These are phyloP conservation scores for Tothia fuscella DNA, from an alignment of 2,329 filamentous ascomycete species.

Conservation along the genomic window DNA sequence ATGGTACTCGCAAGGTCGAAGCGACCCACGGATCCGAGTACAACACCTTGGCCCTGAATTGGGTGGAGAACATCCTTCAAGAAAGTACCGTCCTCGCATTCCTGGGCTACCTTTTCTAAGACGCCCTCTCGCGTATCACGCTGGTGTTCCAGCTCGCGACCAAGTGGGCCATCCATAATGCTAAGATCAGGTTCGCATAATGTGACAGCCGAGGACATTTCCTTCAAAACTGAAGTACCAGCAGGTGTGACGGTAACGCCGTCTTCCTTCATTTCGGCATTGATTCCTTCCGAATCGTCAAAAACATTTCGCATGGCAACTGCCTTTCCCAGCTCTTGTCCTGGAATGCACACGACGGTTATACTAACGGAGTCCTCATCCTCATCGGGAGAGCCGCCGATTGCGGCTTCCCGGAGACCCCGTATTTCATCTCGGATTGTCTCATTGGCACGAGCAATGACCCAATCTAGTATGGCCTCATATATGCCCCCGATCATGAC, in stretches of 20 bases:
- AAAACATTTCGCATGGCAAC: slow-evolving; percentile 84
- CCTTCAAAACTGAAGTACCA: slow-evolving; percentile 71
- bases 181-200: slow-evolving; percentile 70
- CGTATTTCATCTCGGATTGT: slow-evolving; percentile 68
- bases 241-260: slow-evolving; percentile 64
- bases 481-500: slow-evolving; percentile 79
- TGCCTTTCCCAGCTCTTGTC: slow-evolving; percentile 70
- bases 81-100: slow-evolving; percentile 70
- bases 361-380: slow-evolving; percentile 78
- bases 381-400: slow-evolving; percentile 28
- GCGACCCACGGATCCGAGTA: slow-evolving; percentile 63
- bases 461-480: slow-evolving; percentile 89
- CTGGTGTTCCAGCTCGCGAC: slow-evolving; percentile 63
- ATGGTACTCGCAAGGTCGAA: slow-evolving; percentile 66
- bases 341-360: slow-evolving; percentile 76
- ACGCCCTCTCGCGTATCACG: slow-evolving; percentile 72
- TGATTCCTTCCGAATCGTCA: slow-evolving; percentile 85
- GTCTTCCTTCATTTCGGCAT: slow-evolving; percentile 93
- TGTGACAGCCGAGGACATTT: slow-evolving; percentile 73
- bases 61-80: slow-evolving; percentile 74
- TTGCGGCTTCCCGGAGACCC: slow-evolving; percentile 42
- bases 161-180: slow-evolving; percentile 53
- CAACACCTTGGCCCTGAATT: slow-evolving; percentile 63
- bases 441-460: slow-evolving; percentile 77
- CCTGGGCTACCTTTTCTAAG: slow-evolving; percentile 75